A percentile compares a stretch with the other conserved stretches of the same genome.
Evolutionary conservation across 2,329 filamentous ascomycete species (phyloP).

Genomic region (Cryphonectria radicalis): DNA sequence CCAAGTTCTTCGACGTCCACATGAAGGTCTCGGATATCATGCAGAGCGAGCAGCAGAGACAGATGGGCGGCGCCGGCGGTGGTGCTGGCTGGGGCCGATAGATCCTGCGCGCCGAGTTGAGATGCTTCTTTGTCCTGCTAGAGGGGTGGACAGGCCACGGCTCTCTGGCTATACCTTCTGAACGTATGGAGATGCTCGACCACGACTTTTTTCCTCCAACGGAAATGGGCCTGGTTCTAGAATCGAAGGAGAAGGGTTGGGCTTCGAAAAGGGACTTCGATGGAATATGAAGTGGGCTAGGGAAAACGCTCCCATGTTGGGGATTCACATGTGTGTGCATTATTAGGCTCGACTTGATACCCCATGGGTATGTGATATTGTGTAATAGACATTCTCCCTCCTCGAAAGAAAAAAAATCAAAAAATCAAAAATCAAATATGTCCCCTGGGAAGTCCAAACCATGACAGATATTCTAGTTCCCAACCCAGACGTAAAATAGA

Average conservation of each 20-base stretch:
- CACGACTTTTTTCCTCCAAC: not conserved
- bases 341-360: constrained; percentile 8
- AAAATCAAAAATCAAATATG: not conserved
- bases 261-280: not conserved
- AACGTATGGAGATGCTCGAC: not conserved
- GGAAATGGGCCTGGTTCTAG: not conserved
- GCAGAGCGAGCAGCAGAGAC: constrained; percentile 79
- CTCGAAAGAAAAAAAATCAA: constrained; percentile 13
- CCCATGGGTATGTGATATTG: constrained; percentile 24
- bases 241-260: not conserved
- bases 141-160: not conserved
- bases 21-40: constrained; percentile 97
- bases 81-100: constrained; percentile 41
- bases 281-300: not conserved
- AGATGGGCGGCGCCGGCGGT: constrained; percentile 57
- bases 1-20: constrained; percentile 99
- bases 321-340: not conserved
- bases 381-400: constrained; percentile 28
- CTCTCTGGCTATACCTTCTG: not conserved
- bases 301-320: not conserved
- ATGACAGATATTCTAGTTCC: not conserved
- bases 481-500: not conserved
- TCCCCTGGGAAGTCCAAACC: not conserved
- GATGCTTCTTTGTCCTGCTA: not conserved
- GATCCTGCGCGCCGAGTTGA: not conserved